A percentile compares a stretch with the other conserved stretches of the same genome.
These are phyloP conservation scores for Jamesozyma piceae DNA, from an alignment of 805 yeast genomes.

Conservation along the genomic window DNA sequence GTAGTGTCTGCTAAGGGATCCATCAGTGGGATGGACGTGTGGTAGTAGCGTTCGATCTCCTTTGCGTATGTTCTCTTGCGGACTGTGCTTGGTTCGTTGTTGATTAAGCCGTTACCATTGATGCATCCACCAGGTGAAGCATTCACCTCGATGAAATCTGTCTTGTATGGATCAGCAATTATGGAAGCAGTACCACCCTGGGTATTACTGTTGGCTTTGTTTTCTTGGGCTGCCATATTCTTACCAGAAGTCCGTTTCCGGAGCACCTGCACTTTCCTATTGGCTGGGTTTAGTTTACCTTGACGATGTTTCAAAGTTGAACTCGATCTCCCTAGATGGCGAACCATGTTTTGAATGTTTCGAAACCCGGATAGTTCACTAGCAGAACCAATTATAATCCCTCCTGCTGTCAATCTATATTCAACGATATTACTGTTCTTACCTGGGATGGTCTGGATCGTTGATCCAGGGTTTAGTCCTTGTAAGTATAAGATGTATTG, in stretches of 20 bases:
- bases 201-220: neutral
- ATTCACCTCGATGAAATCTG: slow-evolving; percentile 88
- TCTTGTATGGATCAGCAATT: slow-evolving; percentile 50
- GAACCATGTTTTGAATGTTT: slow-evolving; percentile 86
- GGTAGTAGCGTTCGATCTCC: neutral
- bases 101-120: slow-evolving; percentile 91
- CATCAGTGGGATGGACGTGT: neutral
- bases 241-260: neutral
- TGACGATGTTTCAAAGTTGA: neutral
- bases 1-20: neutral
- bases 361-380: slow-evolving; percentile 82
- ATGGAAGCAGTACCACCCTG: neutral
- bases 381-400: slow-evolving; percentile 42
- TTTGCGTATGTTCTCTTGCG: slow-evolving; percentile 11
- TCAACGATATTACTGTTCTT: slow-evolving; percentile 73
- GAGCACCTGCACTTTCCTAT: neutral
- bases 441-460: slow-evolving; percentile 43
- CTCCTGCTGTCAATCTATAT: slow-evolving; percentile 40
- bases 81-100: slow-evolving; percentile 31
- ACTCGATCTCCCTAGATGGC: slow-evolving; percentile 26
- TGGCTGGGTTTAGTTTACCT: neutral
- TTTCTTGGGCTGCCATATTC: neutral
- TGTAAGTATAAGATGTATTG: slow-evolving; percentile 46
- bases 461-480: slow-evolving; percentile 14
- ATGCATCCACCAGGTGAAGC: slow-evolving; percentile 98